Evolutionary conservation across 129 eudicot genomes (phyloP), one percentile per base, ranked within the genome.

Genomic region (Smallanthus sonchifolius): DNA sequence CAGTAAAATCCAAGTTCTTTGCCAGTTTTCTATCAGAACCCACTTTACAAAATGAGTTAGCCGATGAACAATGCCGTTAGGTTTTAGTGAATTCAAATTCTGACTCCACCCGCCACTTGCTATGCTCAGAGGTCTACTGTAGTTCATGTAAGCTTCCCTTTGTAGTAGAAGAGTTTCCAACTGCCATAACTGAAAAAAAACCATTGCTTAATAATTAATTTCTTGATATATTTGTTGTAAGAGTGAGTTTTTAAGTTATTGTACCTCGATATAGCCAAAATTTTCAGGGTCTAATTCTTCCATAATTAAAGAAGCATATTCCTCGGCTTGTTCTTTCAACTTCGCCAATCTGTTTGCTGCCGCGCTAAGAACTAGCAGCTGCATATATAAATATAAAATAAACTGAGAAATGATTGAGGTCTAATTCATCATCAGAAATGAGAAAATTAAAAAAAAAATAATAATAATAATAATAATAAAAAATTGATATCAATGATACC

Each of bases 221-320:
- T 57, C 15, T 28, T 3, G 14, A 28, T 57, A 57, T 4, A 30
- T 5, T 57, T 11, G 6, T 52, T 52, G 60, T 52, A 52, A 5
- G 30, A 70, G 35, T 30, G 48, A 10, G 19, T 55, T 45, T 47
- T 77, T 59, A 0, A 56, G 62, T 19, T 28, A 54, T 32, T 59
- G 61, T 90, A 95, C 99, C 99, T 95, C 99, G 63, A 95, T 95
- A 73, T 95, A 91, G 51, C 97, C 96, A 65, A 88, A 88, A 60
- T 75, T 78, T 52, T 95, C 97, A 2, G 97, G 97, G 86, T 95
- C 99, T 61, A 95, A 62, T 74, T 95, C 99, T 78, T 95, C 99
- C 99, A 95, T 95, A 45, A 95, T 95, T 74, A 95, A 76, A 45
- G 91, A 84, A 54, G 99, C 96, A 14, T 95, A 95, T 75, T 91